Base-by-base conservation (phyloP, 306 rosid species). In the Canavalia gladiata region DNA sequence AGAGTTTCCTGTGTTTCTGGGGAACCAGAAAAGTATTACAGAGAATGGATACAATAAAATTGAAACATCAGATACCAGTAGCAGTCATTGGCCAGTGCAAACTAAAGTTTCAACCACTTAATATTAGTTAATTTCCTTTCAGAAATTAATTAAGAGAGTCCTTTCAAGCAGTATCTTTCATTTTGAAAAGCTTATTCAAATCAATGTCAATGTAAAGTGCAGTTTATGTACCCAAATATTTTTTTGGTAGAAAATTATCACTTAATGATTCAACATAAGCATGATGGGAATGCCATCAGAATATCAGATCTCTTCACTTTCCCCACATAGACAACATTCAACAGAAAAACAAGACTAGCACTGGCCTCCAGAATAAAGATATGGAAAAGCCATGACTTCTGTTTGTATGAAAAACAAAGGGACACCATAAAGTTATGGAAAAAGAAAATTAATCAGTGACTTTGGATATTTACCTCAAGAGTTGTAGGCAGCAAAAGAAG, bases 181-280 rank as follows among this genome's bases (percentile, higher is more conserved):
- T 31, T 67, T 46, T 75, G 65, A 59, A 80, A 70, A 60, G 72
- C 73, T 41, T 58, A n/a, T 11, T 70, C 68, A 60, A 77, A 60
- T 70, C 39, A 70, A 65, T n/a, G 62, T 55, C 80, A 81, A 42
- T 42, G 28, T 41, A 60, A 13, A 77, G 52, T 51, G 51, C 74
- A 70, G 30, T 25, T 83, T 51, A 46, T 60, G 18, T 51, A 76
- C 54, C 59, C 31, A 75, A 59, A 46, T 58, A 28, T 68, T 55
- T 2, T 54, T 66, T 67, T 18, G 34, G 4, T 43, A 54, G 70
- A 74, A 66, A 74, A 66, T 55, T 42, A 66, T 74, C 62, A 45
- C 45, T 67, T 65, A 58, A 33, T 2, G 33, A 54, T 34, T 34
- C 55, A 63, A 52, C 46, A 29, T 37, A 30, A 13, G 35, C 4